These are phyloP conservation scores for Hebeloma cylindrosporum DNA, from an alignment of 768 basidiomycete species.

Conservation along the genomic window DNA sequence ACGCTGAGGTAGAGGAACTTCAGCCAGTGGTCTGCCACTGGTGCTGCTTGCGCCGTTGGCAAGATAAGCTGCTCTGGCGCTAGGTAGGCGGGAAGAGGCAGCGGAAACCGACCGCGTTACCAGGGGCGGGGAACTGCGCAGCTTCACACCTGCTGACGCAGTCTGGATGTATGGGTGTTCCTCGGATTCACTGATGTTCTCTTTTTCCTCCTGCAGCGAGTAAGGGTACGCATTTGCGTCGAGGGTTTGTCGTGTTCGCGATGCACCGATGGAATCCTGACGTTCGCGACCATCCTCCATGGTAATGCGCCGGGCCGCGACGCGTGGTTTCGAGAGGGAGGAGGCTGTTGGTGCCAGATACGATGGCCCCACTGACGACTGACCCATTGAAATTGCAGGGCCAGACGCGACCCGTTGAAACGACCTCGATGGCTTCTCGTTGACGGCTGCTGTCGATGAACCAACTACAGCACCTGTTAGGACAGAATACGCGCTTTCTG, in stretches of 20 bases:
- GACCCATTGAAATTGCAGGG: conserved; percentile 42
- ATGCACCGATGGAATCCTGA: conserved; percentile 19
- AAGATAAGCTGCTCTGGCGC: conserved; percentile 27
- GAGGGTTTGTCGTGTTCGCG: conserved; percentile 26
- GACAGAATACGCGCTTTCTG: conserved; percentile 61
- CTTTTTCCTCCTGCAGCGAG: conserved; percentile 47
- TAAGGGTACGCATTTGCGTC: conserved; percentile 27
- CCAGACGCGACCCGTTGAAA: conserved; percentile 71
- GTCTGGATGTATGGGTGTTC: conserved; percentile 32
- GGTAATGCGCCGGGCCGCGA: conserved; percentile 40
- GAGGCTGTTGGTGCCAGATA: conserved; percentile 34
- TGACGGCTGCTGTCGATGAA: conserved; percentile 29
- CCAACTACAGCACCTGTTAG: conserved; percentile 33
- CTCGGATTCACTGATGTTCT: conserved; percentile 45
- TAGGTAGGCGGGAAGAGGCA: conserved; percentile 20
- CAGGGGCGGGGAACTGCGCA: conserved; percentile 36
- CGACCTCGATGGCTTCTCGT: conserved; percentile 44
- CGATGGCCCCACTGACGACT: too few relatives aligned
- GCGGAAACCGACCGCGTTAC: conserved; percentile 31
- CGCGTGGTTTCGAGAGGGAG: conserved; percentile 34
- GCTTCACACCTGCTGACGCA: conserved; percentile 25
- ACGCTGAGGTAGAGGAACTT: conserved; percentile 35
- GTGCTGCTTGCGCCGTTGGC: conserved; percentile 18
- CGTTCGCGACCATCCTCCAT: conserved; percentile 39
- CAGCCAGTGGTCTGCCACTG: conserved; percentile 29